phyloP scores from a whole-genome alignment of 2,329 filamentous ascomycete genomes.

The Trichoderma lentiforme region DNA sequence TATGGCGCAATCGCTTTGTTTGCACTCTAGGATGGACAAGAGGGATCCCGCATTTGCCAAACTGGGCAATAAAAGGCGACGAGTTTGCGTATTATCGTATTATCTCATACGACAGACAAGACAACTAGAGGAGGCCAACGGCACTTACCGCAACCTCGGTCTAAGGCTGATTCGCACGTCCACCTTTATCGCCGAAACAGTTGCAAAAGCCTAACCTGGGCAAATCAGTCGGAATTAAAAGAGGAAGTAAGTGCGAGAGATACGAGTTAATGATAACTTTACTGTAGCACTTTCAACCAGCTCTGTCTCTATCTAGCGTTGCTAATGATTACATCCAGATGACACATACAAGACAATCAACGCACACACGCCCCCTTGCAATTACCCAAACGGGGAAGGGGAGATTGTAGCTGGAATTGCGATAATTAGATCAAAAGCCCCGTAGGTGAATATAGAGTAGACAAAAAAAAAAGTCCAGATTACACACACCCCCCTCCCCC shows the following conservation, averaged over 20 bases:
- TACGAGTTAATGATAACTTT: neutral
- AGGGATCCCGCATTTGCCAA: conserved; percentile 1
- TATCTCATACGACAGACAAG: neutral
- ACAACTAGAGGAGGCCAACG: neutral
- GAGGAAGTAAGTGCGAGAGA: neutral
- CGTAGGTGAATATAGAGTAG: neutral
- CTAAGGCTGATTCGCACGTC: neutral
- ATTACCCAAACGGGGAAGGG: neutral
- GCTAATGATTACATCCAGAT: neutral
- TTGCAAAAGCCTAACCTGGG: neutral
- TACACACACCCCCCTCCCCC: neutral
- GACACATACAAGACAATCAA: neutral
- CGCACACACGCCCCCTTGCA: neutral
- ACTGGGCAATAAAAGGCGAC: neutral
- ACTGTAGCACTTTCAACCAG: neutral
- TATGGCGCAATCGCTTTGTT: neutral
- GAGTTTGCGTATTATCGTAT: neutral
- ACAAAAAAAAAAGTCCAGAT: neutral
- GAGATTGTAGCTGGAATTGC: neutral
- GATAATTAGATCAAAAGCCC: neutral
- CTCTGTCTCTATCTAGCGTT: neutral
- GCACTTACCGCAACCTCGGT: neutral
- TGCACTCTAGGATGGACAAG: neutral
- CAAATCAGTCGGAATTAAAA: neutral
- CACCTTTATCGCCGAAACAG: neutral